phyloP scores from a whole-genome alignment of 2,329 filamentous ascomycete genomes.

The Chrysosporium keratinophilum region DNA sequence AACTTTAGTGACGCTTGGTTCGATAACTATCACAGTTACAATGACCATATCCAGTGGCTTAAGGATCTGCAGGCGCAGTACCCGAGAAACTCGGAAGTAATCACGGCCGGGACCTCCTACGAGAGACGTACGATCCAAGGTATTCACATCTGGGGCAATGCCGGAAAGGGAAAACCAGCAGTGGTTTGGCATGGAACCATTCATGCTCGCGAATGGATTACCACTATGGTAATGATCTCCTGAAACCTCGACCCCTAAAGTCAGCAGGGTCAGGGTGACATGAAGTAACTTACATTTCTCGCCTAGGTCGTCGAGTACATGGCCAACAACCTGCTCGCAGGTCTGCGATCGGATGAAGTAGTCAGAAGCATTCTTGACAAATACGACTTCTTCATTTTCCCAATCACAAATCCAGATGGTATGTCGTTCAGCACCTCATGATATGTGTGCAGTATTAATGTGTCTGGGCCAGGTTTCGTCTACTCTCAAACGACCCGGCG shows the following conservation, averaged over 20 bases:
- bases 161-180: conserved; percentile 38
- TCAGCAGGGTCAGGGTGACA: not conserved
- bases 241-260: too few relatives aligned
- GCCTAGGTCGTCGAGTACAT: conserved; percentile 40
- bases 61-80: conserved; percentile 38
- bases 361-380: conserved; percentile 45
- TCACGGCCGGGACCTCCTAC: conserved; percentile 41
- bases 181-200: conserved; percentile 49
- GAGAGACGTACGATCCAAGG: conserved; percentile 38
- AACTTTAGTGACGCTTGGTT: conserved; percentile 39
- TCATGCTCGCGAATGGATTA: conserved; percentile 53
- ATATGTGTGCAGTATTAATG: not conserved
- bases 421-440: conserved; percentile 14
- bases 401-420: conserved; percentile 54
- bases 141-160: conserved; percentile 45
- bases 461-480: conserved; percentile 42
- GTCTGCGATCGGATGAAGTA: conserved; percentile 21
- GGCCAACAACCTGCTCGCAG: conserved; percentile 41
- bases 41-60: conserved; percentile 43
- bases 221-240: conserved; percentile 36
- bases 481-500: conserved; percentile 49
- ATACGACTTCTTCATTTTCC: conserved; percentile 58
- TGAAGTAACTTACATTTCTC: not conserved
- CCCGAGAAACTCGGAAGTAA: conserved; percentile 40
- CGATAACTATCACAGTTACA: conserved; percentile 45